Percentiles rank a stretch among this genome's conserved stretches.
phyloP scores from a whole-genome alignment of 768 basidiomycete species.

The Strobilomyces echinocephalus region DNA sequence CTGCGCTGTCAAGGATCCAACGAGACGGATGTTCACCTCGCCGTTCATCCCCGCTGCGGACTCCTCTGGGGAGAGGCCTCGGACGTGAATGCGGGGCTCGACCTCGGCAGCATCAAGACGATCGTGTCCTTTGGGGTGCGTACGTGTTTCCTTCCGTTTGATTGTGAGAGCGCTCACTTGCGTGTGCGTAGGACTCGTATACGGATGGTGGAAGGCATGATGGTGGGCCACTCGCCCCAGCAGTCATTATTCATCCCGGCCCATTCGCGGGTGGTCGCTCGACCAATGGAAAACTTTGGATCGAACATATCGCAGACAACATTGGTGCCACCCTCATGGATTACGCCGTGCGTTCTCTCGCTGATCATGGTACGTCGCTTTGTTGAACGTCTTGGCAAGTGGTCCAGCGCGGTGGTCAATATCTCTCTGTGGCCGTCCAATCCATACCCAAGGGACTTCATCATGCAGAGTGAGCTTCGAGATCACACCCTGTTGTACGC shows the following conservation, averaged over 20 bases:
- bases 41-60: constrained; percentile 45
- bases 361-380: not conserved
- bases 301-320: constrained; percentile 40
- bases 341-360: constrained; percentile 40
- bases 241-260: constrained; percentile 39
- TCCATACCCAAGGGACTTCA: constrained; percentile 42
- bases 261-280: constrained; percentile 47
- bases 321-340: constrained; percentile 41
- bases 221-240: constrained; percentile 38
- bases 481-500: not conserved
- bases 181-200: constrained; percentile 39
- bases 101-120: constrained; percentile 35
- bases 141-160: not conserved
- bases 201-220: constrained; percentile 47
- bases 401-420: constrained; percentile 43
- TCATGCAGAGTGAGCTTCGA: constrained; percentile 37
- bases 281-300: constrained; percentile 50
- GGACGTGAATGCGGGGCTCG: constrained; percentile 47
- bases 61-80: constrained; percentile 35
- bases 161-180: not conserved
- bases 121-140: constrained; percentile 51
- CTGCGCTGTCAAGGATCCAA: constrained; percentile 13
- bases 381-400: constrained; percentile 14
- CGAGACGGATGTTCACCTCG: constrained; percentile 35
- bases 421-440: constrained; percentile 49